These are phyloP conservation scores for Aspergillus nidulans DNA, from an alignment of 495 filamentous ascomycete species.

Conservation along the genomic window DNA sequence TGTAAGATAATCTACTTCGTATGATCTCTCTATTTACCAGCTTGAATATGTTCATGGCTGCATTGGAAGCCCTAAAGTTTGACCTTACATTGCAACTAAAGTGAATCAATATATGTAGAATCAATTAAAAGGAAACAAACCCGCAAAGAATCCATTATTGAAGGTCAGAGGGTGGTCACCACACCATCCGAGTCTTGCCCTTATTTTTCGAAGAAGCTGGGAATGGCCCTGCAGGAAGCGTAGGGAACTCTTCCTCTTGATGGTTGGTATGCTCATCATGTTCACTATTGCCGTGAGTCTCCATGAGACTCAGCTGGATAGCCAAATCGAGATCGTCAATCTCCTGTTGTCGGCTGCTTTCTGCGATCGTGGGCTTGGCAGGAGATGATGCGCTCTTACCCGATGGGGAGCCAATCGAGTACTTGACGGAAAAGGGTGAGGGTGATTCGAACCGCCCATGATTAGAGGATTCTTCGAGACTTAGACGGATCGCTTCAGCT, in stretches of 20 bases:
- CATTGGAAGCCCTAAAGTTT: too few relatives aligned
- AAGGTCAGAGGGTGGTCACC: constrained; percentile 23
- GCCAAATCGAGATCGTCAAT: constrained; percentile 81
- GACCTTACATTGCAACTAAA: too few relatives aligned
- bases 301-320: constrained; percentile 76
- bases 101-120: too few relatives aligned
- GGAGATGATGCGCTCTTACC: constrained; percentile 15
- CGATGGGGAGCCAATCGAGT: constrained; percentile 34
- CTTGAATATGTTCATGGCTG: too few relatives aligned
- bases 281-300: constrained; percentile 39
- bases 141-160: too few relatives aligned
- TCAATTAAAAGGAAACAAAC: too few relatives aligned
- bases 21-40: too few relatives aligned
- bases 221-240: constrained; percentile 41
- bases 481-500: constrained; percentile 75
- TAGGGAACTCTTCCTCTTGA: constrained; percentile 53
- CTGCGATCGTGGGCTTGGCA: constrained; percentile 19
- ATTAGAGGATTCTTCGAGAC: constrained; percentile 47
- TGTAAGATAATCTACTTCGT: too few relatives aligned
- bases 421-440: constrained; percentile 50
- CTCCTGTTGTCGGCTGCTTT: constrained; percentile 43
- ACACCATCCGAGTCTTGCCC: constrained; percentile 40
- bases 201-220: constrained; percentile 35
- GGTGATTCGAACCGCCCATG: constrained; percentile 22
- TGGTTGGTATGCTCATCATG: constrained; percentile 9